A percentile compares a stretch with the other conserved stretches of the same genome.
These are phyloP conservation scores for Urostyla sp. DNA, from an alignment of 73 alveolate genomes.

Conservation along the genomic window DNA sequence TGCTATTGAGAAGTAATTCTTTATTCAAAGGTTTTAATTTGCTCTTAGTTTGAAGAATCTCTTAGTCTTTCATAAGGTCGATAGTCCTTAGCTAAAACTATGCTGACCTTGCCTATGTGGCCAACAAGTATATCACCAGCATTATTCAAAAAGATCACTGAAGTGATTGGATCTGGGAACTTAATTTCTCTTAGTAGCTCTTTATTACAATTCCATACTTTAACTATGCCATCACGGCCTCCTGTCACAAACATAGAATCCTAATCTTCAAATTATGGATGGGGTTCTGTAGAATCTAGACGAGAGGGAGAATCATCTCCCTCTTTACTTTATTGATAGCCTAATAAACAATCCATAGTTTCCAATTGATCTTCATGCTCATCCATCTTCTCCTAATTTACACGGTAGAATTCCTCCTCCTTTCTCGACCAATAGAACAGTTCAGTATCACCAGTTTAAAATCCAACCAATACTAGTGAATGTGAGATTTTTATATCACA, in stretches of 20 bases:
- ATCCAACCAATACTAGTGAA: conserved; percentile 40
- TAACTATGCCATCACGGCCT: conserved; percentile 66
- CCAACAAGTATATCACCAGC: conserved; percentile 70
- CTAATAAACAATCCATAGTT: neutral
- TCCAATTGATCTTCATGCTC: conserved; percentile 65
- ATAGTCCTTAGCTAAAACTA: conserved; percentile 48
- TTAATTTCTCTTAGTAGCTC: conserved; percentile 67
- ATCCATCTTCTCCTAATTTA: conserved; percentile 50
- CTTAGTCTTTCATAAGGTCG: conserved; percentile 43
- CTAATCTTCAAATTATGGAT: neutral
- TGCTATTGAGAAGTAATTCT: neutral
- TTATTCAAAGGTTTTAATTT: neutral
- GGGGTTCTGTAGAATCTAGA: too few relatives aligned
- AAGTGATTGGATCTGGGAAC: conserved; percentile 66
- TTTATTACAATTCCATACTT: conserved; percentile 67
- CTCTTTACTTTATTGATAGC: neutral
- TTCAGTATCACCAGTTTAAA: conserved; percentile 66
- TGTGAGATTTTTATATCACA: conserved; percentile 10
- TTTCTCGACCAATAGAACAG: conserved; percentile 58
- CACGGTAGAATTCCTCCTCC: conserved; percentile 49
- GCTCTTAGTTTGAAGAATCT: neutral
- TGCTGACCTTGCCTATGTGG: conserved; percentile 62
- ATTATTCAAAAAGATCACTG: conserved; percentile 61
- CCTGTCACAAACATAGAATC: conserved; percentile 63
- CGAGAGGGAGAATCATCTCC: neutral